phyloP scores from a whole-genome alignment of 805 yeast species.

The Teunomyces aglyptinius region DNA sequence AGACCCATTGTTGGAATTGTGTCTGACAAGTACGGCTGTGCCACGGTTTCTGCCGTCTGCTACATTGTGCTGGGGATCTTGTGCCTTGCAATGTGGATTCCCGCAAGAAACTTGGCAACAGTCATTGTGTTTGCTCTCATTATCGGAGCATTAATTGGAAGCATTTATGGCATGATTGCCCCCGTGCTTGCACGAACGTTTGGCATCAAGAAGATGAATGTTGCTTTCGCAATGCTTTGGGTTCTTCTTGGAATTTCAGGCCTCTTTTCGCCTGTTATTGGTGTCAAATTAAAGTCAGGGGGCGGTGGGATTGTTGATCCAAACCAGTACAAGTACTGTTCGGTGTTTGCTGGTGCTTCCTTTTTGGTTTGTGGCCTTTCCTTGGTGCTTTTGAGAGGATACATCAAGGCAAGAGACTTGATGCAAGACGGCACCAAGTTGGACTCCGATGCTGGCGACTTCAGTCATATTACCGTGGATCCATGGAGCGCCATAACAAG shows the following conservation, averaged over 20 bases:
- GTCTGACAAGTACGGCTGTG: slow-evolving; percentile 17
- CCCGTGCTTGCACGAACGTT: slow-evolving; percentile 18
- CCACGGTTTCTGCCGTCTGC: slow-evolving; percentile 13
- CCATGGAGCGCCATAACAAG: background rate
- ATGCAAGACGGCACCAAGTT: background rate
- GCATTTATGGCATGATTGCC: slow-evolving; percentile 19
- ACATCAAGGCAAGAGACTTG: slow-evolving; percentile 15
- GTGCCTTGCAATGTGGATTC: slow-evolving; percentile 25
- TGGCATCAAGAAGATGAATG: slow-evolving; percentile 18
- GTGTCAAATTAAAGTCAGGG: slow-evolving; percentile 17
- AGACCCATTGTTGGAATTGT: slow-evolving; percentile 19
- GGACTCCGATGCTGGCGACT: slow-evolving; percentile 4
- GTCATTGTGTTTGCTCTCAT: slow-evolving; percentile 14
- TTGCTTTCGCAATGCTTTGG: slow-evolving; percentile 22
- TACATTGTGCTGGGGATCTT: slow-evolving; percentile 16
- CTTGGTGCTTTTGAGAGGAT: slow-evolving; percentile 21
- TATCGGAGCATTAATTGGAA: slow-evolving; percentile 21
- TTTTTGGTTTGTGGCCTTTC: slow-evolving; percentile 15
- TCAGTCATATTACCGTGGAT: slow-evolving; percentile 4
- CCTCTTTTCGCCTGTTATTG: slow-evolving; percentile 23
- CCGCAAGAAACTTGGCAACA: slow-evolving; percentile 20
- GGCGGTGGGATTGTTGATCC: slow-evolving; percentile 11
- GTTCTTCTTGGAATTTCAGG: slow-evolving; percentile 19
- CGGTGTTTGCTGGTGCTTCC: slow-evolving; percentile 19
- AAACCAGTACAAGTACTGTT: slow-evolving; percentile 17